phyloP scores from a whole-genome alignment of 805 yeast species.

The Ogataea thermomethanolica region DNA sequence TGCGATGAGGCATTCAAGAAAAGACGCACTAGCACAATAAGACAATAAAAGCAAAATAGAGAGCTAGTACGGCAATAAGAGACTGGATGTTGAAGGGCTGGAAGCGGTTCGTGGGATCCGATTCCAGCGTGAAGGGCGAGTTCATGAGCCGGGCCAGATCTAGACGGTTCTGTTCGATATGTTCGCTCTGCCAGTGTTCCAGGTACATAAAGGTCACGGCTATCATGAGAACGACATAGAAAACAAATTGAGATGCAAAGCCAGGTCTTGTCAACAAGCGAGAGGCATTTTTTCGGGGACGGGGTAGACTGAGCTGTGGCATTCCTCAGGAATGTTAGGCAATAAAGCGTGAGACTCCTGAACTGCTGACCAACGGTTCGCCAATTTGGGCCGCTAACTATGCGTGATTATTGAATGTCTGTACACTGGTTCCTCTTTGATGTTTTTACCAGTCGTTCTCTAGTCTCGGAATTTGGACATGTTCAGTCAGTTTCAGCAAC shows the following conservation, averaged over 20 bases:
- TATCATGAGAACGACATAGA: slow-evolving; percentile 1
- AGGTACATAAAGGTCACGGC: neutral
- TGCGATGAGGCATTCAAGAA: neutral
- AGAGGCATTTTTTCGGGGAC: neutral
- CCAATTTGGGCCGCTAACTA: too few species aligned
- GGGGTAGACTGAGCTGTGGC: neutral
- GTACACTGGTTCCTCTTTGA: too few species aligned
- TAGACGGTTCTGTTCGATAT: neutral
- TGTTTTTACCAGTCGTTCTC: too few species aligned
- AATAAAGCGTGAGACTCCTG: too few species aligned
- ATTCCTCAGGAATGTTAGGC: neutral
- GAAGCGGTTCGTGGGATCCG: slow-evolving; percentile 12
- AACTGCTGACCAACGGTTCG: too few species aligned
- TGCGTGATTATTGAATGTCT: too few species aligned
- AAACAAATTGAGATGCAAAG: slow-evolving; percentile 1
- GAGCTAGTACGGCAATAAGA: slow-evolving; percentile 6
- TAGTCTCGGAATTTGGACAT: too few species aligned
- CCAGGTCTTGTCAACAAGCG: neutral
- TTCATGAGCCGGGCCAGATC: slow-evolving; percentile 1
- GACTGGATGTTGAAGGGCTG: slow-evolving; percentile 16
- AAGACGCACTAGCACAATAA: slow-evolving; percentile 12
- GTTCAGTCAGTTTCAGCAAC: neutral
- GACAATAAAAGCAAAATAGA: slow-evolving; percentile 6
- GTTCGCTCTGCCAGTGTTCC: neutral
- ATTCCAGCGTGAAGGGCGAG: slow-evolving; percentile 1